phyloP scores from a whole-genome alignment of 768 basidiomycete genomes.

The Candolleomyces efflorescens region DNA sequence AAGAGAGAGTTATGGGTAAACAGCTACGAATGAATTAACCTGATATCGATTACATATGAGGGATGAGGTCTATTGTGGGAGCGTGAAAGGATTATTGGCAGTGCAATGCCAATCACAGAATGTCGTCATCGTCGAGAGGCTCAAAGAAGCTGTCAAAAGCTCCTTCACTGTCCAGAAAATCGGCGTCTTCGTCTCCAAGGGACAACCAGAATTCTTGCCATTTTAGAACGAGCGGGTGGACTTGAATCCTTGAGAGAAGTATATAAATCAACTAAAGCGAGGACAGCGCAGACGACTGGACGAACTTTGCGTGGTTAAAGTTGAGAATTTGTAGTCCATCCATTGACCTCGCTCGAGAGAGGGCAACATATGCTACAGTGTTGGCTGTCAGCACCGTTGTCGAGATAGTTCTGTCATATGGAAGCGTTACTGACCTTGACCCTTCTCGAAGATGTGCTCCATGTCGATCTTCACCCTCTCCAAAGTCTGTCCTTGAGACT shows the following conservation, averaged over 20 bases:
- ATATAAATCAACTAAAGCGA: neutral
- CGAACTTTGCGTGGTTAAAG: slow-evolving; percentile 57
- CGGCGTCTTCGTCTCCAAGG: neutral
- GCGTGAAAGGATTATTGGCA: too few species aligned
- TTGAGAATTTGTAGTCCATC: slow-evolving; percentile 56
- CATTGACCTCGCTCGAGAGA: slow-evolving; percentile 66
- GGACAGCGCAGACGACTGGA: neutral
- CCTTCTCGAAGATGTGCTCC: slow-evolving; percentile 69
- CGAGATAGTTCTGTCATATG: neutral
- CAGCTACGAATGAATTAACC: too few species aligned
- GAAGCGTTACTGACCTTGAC: slow-evolving; percentile 48
- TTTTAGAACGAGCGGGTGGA: slow-evolving; percentile 4
- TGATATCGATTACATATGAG: too few species aligned
- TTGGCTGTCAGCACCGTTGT: neutral
- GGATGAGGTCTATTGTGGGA: too few species aligned
- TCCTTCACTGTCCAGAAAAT: slow-evolving; percentile 2
- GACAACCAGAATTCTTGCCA: slow-evolving; percentile 8
- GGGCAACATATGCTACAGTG: slow-evolving; percentile 55
- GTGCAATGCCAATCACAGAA: neutral
- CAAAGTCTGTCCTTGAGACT: slow-evolving; percentile 87
- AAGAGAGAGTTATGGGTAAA: too few species aligned
- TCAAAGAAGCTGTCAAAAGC: slow-evolving; percentile 1
- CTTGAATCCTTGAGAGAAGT: slow-evolving; percentile 1
- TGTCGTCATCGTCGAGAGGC: neutral
- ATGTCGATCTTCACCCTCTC: slow-evolving; percentile 82